Evolutionary conservation across 169 alveolate genomes (phyloP), one percentile per base, ranked within the genome.

Genomic region (Cytauxzoon felis): DNA sequence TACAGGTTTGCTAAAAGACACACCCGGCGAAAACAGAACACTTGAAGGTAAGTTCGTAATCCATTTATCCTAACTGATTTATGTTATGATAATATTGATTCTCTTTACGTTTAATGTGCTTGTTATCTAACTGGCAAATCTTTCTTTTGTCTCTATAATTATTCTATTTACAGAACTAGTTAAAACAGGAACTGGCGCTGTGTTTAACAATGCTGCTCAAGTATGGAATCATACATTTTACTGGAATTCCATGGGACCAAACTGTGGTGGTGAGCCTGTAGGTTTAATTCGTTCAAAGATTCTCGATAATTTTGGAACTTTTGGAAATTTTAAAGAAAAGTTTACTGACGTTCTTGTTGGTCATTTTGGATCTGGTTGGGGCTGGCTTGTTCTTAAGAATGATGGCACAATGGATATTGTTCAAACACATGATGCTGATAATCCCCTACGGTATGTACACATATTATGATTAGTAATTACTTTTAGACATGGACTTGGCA

Each of bases 321-420:
- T 92, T 51, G 88, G 72, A 27, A 53, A 75, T 32, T 94, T 94
- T 81, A 89, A 87, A 78, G 87, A 81, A 24, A 82, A 82, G 63
- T 94, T 92, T 75, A 67, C 92, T 21, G 65, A 79, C 47, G 68
- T 82, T 26, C 92, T 94, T n/a, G 80, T 88, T 18, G 93, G 93
- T n/a, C 94, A 90, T 50, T 94, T 93, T 75, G 99, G 99, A 18
- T 92, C 97, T 45, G 99, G 99, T 16, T 97, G 99, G 99, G 98
- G 95, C 38, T 96, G 98, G 98, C 88, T 97, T 34, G 97, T 93
- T 24, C 87, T 89, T 71, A 91, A 94, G 87, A 82, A 92, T 50
- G 81, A 82, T 62, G 92, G 94, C 32, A 93, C 91, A 61, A 85
- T 95, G 24, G 93, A 90, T 62, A 91, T 94, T 58, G 89, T 88